Evolutionary conservation across 768 basidiomycete species (phyloP), one percentile per base, ranked within the genome.

Genomic region (Russula lepida): DNA sequence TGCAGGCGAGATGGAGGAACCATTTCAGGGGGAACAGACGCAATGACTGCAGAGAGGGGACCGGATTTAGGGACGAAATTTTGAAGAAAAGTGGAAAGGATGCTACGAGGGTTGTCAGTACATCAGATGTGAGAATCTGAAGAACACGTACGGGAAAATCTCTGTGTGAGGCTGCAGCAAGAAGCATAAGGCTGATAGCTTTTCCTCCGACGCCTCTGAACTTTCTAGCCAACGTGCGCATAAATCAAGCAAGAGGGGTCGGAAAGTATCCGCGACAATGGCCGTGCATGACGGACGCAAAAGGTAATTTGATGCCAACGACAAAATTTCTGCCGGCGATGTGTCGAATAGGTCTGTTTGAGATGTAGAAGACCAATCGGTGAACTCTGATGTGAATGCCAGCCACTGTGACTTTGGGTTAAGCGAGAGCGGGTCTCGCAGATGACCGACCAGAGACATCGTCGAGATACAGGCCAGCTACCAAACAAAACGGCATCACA

Each of bases 221-320:
- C 77, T 74, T n/a, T 85, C 75, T 44, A 95, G 69, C 92, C 92
- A 97, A 68, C 89, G 74, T 4, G 88, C 88, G 68, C 85, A 86
- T 27, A 98, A 74, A 71, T 95, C 89, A 28, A 88, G 67, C 41
- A 92, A 71, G 55, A 98, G 72, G 4, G 95, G 94, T 63, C 88
- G 76, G 73, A 89, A 98, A 12, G 80, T 64, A 6, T 74, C 76
- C 21, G 88, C 82, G 61, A 98, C 77, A 13, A 75, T 68, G 32
- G 79, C 68, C 0, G 92, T 92, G 46, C 86, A 78, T 12, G 82
- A 77, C 9, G 89, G 85, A 19, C 76, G 69, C 0, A 81, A 74
- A 15, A 93, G 77, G 8, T 89, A 72, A 32, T 74, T 69, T 6
- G 92, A 88, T 39, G 94, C 73, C 0, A 73, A 76, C 33, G 52